Evolutionary conservation across 2,329 filamentous ascomycete species (phyloP), one percentile per base, ranked within the genome.

Genomic region (Pseudocercospora pini-densiflorae): DNA sequence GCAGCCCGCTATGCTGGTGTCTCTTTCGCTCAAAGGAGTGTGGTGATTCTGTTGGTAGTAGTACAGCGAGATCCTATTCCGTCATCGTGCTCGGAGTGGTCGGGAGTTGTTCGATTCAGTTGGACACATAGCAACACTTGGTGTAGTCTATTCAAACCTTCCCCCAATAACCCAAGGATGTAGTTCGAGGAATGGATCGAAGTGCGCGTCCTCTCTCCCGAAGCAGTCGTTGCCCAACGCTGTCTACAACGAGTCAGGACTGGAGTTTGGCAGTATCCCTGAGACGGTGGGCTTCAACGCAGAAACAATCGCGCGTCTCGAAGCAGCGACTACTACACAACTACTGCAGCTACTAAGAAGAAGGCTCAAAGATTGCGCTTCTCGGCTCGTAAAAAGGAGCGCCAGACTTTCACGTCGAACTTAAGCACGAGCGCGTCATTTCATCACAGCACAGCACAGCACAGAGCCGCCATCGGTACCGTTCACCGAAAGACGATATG

Each of bases 221-320:
- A 47, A 14, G 45, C 45, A 49, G 23, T 51, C 23, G 47, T 51
- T 27, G 47, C 47, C 47, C 47, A 51, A 51, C 47, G 23, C 49
- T 19, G 21, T 27, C 12, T 19, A 16, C 49, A 53, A 53, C 49
- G 49, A 53, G 51, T 54, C 51, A 54, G 51, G 21, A 16, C 10
- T 4, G 24, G 16, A 54, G 51, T 24, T n/a, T 54, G 51, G 21
- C 24, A 14, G 24, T 27, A 10, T n/a, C 24, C 51, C 24, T 54
- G 51, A 54, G 51, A 54, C 51, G 51, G 5, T 27, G 51, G 51
- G 49, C 49, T 53, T 27, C 23, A 53, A 53, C 49, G 21, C 49
- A 53, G 49, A 53, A 53, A 53, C 49, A 24, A 27, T 27, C 19
- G 49, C 49, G n/a, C n/a, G 47, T 21, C n/a, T 24, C 47, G 21